Conservation (phyloP, 306 rosid species). For the Cicer yamashitae region DNA sequence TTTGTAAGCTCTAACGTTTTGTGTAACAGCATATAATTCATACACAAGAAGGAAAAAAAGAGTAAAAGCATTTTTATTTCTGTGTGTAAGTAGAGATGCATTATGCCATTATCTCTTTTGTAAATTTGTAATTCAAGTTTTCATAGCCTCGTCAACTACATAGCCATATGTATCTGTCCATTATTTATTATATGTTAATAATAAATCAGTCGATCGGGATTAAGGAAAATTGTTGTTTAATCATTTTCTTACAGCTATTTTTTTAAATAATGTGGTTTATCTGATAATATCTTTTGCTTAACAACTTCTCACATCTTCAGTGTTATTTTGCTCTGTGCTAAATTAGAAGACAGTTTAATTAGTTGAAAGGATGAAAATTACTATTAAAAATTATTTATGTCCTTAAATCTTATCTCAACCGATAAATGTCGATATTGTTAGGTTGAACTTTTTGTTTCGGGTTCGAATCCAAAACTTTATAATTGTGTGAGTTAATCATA, state of each 20-base stretch:
- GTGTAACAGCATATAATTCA: conserved; percentile 31
- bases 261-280: not conserved
- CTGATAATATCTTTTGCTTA: not conserved
- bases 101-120: not conserved
- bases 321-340: not conserved
- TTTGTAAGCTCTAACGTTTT: conserved; percentile 40
- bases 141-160: conserved; percentile 22
- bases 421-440: no score
- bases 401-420: no score
- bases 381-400: not conserved
- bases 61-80: conserved; percentile 1
- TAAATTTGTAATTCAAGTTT: conserved; percentile 22
- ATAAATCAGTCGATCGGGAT: conserved; percentile 17
- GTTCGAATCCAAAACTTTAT: no score
- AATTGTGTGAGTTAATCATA: no score
- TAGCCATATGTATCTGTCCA: not conserved
- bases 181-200: conserved; percentile 24
- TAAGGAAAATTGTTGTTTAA: conserved; percentile 12
- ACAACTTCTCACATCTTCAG: no score
- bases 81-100: not conserved
- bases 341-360: not conserved
- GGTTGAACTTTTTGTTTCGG: no score
- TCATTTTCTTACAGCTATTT: not conserved
- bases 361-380: not conserved
- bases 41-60: not conserved